phyloP scores from a whole-genome alignment of 2,329 filamentous ascomycete genomes.

The Ophiostoma ulmi region DNA sequence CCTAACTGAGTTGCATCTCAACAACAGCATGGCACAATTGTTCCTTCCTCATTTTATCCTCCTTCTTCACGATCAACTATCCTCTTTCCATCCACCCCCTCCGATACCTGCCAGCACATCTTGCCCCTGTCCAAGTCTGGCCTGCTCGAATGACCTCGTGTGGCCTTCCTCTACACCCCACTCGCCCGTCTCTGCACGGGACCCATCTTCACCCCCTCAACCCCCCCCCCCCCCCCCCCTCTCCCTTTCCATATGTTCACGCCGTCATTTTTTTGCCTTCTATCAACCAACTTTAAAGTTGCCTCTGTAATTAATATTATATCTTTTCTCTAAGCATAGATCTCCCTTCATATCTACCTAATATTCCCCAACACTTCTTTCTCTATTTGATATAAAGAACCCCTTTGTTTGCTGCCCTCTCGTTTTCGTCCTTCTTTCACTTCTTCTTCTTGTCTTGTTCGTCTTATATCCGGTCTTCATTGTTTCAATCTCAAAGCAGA shows the following conservation, averaged over 20 bases:
- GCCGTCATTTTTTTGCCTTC: background rate
- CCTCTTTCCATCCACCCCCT: background rate
- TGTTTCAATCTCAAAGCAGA: background rate
- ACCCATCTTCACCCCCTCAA: constrained; percentile 18
- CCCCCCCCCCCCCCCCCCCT: background rate
- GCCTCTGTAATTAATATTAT: background rate
- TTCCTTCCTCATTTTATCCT: background rate
- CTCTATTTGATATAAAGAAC: constrained; percentile 1
- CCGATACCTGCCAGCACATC: constrained; percentile 17
- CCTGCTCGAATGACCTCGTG: constrained; percentile 15
- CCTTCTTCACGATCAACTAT: background rate
- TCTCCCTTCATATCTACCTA: background rate
- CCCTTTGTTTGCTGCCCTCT: constrained; percentile 7
- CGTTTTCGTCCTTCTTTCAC: constrained; percentile 2
- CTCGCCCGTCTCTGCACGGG: constrained; percentile 20
- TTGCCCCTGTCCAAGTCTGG: constrained; percentile 21
- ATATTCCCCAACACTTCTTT: background rate
- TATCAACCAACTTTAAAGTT: background rate
- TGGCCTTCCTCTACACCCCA: constrained; percentile 20
- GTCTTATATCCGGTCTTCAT: background rate
- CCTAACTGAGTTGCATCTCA: background rate
- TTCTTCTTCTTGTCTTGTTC: background rate
- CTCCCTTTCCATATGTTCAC: background rate
- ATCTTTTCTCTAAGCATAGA: background rate
- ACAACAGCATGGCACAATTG: background rate